These are phyloP conservation scores for Alternaria metachromatica DNA, from an alignment of 2,329 filamentous ascomycete genomes.

Conservation along the genomic window DNA sequence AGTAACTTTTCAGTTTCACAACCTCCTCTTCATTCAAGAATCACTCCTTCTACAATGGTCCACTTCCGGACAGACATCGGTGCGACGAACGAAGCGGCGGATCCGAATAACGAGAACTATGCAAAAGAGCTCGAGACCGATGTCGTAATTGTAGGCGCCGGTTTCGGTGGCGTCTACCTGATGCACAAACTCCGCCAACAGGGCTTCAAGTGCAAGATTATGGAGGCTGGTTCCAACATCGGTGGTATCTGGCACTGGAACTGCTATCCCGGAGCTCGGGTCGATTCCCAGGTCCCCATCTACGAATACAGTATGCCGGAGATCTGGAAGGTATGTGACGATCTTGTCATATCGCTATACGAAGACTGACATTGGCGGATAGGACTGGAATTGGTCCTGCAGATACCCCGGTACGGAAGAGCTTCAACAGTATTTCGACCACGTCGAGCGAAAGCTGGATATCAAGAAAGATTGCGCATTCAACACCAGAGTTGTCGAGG, in stretches of 20 bases:
- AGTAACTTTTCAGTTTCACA: background rate
- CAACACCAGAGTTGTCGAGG: conserved; percentile 61
- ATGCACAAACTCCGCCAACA: conserved; percentile 52
- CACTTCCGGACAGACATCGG: conserved; percentile 43
- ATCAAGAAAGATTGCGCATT: conserved; percentile 66
- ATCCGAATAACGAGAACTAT: conserved; percentile 38
- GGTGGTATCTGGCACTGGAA: conserved; percentile 57
- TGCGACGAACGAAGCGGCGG: conserved; percentile 28
- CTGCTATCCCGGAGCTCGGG: conserved; percentile 54
- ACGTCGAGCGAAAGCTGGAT: conserved; percentile 62
- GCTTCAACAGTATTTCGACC: conserved; percentile 65
- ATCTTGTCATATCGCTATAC: background rate
- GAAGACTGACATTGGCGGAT: background rate
- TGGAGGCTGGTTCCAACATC: conserved; percentile 50
- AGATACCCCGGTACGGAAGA: conserved; percentile 62
- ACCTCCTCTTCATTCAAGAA: background rate
- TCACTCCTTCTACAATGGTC: conserved; percentile 28
- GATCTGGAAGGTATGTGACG: conserved; percentile 50
- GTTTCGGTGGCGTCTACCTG: conserved; percentile 52
- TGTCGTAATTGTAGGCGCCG: conserved; percentile 50
- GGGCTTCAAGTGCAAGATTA: conserved; percentile 51
- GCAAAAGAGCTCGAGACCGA: conserved; percentile 46
- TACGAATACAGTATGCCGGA: conserved; percentile 58
- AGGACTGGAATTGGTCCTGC: conserved; percentile 64
- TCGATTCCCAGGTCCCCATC: conserved; percentile 56